Evolutionary conservation across 805 yeast genomes (phyloP).

Genomic region (Candida tibetensis): DNA sequence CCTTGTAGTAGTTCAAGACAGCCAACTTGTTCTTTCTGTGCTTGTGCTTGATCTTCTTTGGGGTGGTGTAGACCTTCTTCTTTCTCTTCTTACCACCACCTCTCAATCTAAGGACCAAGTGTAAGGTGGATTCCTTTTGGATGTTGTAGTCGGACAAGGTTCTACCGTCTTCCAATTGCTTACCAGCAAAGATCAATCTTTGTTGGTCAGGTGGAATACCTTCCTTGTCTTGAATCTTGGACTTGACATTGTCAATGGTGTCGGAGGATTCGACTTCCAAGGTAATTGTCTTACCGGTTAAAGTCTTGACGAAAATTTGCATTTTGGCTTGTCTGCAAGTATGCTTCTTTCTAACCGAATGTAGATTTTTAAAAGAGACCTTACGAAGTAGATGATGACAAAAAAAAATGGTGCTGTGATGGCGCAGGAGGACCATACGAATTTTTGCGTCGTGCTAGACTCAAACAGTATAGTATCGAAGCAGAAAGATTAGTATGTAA

Average conservation of each 20-base stretch:
- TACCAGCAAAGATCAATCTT: slow-evolving; percentile 99
- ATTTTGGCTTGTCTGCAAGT: slow-evolving; percentile 47
- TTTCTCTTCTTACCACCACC: slow-evolving; percentile 99
- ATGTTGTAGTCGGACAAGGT: slow-evolving; percentile 99
- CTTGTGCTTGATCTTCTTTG: slow-evolving; percentile 99
- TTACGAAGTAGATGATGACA: too few species aligned
- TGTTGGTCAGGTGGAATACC: slow-evolving; percentile 99
- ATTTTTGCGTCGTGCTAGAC: too few species aligned
- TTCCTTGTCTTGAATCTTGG: slow-evolving; percentile 98
- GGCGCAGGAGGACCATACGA: too few species aligned
- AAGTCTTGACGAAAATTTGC: slow-evolving; percentile 99
- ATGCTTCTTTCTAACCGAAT: slow-evolving; percentile 49
- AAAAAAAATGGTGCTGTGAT: too few species aligned
- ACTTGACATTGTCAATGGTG: slow-evolving; percentile 97
- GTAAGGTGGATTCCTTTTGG: slow-evolving; percentile 98
- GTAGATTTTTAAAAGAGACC: background rate
- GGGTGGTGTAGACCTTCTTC: slow-evolving; percentile 99
- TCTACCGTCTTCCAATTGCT: slow-evolving; percentile 99
- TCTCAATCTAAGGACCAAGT: slow-evolving; percentile 95
- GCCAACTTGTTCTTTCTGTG: slow-evolving; percentile 99
- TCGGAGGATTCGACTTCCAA: slow-evolving; percentile 98
- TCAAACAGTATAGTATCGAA: too few species aligned
- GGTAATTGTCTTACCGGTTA: slow-evolving; percentile 99
- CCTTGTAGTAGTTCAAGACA: slow-evolving; percentile 99
- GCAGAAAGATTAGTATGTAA: too few species aligned